Conservation (phyloP, 2,329 filamentous ascomycete species). For the Chalara sp. region DNA sequence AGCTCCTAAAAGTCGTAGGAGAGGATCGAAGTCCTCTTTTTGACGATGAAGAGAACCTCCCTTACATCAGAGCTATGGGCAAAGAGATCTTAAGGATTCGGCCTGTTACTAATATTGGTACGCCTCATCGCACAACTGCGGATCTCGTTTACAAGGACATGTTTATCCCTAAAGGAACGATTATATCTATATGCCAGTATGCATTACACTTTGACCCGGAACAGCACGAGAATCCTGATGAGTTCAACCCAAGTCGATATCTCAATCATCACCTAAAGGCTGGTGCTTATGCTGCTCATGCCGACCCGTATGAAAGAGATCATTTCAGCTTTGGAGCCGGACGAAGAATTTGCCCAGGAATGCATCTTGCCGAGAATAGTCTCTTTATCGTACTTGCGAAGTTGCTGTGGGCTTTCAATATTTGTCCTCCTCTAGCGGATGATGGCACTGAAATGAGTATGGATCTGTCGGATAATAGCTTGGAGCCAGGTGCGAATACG, state of each 20-base stretch:
- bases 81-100: constrained; percentile 37
- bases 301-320: constrained; percentile 15
- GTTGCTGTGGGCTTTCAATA: constrained; percentile 8
- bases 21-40: constrained; percentile 28
- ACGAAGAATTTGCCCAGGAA: constrained; percentile 47
- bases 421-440: not conserved
- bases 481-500: no score
- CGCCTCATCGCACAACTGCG: constrained; percentile 24
- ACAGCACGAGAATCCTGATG: constrained; percentile 28
- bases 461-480: no score
- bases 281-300: no score
- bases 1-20: not conserved
- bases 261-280: not conserved
- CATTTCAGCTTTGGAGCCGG: constrained; percentile 30
- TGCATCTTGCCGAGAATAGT: constrained; percentile 29
- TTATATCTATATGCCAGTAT: constrained; percentile 32
- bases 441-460: no score
- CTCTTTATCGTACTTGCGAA: not conserved
- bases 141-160: constrained; percentile 27
- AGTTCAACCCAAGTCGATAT: not conserved
- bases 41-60: constrained; percentile 35
- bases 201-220: constrained; percentile 27
- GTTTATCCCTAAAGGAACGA: constrained; percentile 36
- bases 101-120: constrained; percentile 30
- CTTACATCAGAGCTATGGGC: constrained; percentile 37